A percentile compares a stretch with the other conserved stretches of the same genome.
Evolutionary conservation across 768 basidiomycete species (phyloP).

Genomic region (Tulasnella sp.): DNA sequence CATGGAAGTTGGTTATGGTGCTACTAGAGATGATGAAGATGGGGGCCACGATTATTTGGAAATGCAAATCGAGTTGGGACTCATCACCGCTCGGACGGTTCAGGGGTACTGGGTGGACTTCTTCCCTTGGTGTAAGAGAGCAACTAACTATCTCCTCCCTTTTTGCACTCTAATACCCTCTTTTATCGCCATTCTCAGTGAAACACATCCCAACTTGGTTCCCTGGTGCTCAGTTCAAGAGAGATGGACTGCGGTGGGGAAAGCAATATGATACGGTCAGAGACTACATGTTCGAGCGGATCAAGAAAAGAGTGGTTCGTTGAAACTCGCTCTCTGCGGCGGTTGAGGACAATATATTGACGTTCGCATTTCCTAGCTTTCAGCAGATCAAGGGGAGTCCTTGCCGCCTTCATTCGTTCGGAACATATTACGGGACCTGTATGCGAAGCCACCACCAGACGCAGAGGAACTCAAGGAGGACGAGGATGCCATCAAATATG

Average conservation of each 20-base stretch:
- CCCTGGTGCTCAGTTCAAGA: conserved; percentile 32
- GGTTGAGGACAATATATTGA: background rate
- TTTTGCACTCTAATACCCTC: too few species aligned
- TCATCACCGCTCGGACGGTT: background rate
- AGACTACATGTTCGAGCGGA: background rate
- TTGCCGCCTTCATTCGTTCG: conserved; percentile 8
- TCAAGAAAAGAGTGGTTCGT: conserved; percentile 5
- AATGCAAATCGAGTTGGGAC: background rate
- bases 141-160: background rate
- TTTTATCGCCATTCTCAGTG: background rate
- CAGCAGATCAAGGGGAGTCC: background rate
- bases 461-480: background rate
- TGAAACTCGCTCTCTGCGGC: background rate
- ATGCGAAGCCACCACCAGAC: conserved; percentile 10
- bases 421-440: background rate
- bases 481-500: background rate
- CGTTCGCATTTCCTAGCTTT: background rate
- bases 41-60: conserved; percentile 37
- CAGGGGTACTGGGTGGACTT: conserved; percentile 31
- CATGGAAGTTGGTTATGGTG: background rate
- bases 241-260: conserved; percentile 6
- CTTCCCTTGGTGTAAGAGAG: conserved; percentile 29
- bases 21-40: background rate
- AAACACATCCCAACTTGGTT: conserved; percentile 34
- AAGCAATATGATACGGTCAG: background rate